A percentile compares a stretch with the other conserved stretches of the same genome.
phyloP scores from a whole-genome alignment of 1,284 basidiomycete species.

The Blastosporella zonata region DNA sequence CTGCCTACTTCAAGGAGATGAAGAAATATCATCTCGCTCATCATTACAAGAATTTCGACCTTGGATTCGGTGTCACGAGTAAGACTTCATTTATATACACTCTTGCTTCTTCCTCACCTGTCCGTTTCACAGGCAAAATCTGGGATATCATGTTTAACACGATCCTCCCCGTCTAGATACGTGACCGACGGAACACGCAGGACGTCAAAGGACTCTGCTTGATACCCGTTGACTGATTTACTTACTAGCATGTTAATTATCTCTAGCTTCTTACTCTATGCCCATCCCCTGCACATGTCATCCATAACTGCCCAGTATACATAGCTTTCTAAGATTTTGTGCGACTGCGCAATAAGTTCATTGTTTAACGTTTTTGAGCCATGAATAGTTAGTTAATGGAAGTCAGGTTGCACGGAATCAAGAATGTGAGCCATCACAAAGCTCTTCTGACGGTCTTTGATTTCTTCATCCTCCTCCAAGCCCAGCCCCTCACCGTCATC shows the following conservation, averaged over 20 bases:
- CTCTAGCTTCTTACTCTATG: too few relatives aligned
- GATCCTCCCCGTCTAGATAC: constrained; percentile 54
- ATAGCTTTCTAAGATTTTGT: too few relatives aligned
- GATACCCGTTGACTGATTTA: too few relatives aligned
- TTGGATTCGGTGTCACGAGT: constrained; percentile 98
- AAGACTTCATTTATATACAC: constrained; percentile 23
- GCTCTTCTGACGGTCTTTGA: constrained; percentile 7
- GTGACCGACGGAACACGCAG: background rate
- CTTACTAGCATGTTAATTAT: too few relatives aligned
- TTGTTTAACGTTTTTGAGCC: too few relatives aligned
- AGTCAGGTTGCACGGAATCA: background rate
- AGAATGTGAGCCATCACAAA: constrained; percentile 4
- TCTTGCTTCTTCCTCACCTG: constrained; percentile 13
- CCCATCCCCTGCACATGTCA: too few relatives aligned
- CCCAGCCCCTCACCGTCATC: constrained; percentile 11
- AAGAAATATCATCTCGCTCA: constrained; percentile 99
- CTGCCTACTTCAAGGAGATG: constrained; percentile 85
- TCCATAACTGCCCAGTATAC: too few relatives aligned
- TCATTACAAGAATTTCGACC: constrained; percentile 97
- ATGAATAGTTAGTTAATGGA: too few relatives aligned
- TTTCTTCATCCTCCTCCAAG: constrained; percentile 6
- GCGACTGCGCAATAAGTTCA: too few relatives aligned
- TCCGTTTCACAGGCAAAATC: constrained; percentile 66
- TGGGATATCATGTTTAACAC: constrained; percentile 96
- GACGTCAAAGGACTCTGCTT: too few relatives aligned